Base-by-base conservation (phyloP, 805 yeast genomes). In the Cyberlindnera lachancei region DNA sequence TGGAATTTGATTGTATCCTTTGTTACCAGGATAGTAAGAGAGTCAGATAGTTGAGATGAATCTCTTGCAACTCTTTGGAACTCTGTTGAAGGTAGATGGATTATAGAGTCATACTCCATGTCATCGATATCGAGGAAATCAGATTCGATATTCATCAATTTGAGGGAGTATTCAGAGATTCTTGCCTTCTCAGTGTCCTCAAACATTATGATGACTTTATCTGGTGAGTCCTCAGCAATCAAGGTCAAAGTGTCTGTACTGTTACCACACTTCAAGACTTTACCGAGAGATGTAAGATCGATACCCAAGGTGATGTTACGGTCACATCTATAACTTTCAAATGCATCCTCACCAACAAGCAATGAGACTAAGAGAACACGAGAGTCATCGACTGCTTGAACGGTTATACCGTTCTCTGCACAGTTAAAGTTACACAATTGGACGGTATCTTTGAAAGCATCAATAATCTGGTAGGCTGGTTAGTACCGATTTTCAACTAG, bases 321-420 rank as follows among this genome's bases (percentile, higher is more conserved):
- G 64, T 92, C 98, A 63, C 97, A 88, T 70, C 98, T 80, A 68
- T 83, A 92, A 47, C 82, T 90, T 39, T 75, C 70, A 66, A 92
- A 92, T 10, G 95, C 88, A 40, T 83, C 88, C 42, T 79, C 75
- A 37, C 94, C 95, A 45, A 92, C 80, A 48, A 84, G 74, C 42
- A 92, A 67, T 15, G 95, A 82, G 25, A 90, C 95, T 44, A 92
- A 71, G 42, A 88, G 73, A 37, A 92, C 96, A 69, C 96, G 85
- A 18, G 98, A 87, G 56, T 87, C 94, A 62, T 92, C 98, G 46
- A 92, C 92, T 18, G 98, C 97, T 67, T 92, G 97, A 15, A 94
- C 90, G 9, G 94, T 81, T 52, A 92, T 80, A 46, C 98, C 98
- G 41, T 77, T 73, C 58, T 84, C 92, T n/a, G 94, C 76, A 66